Percentiles rank a stretch among this genome's conserved stretches.
Conservation (phyloP, 345 rosid species). For the Populus alba region DNA sequence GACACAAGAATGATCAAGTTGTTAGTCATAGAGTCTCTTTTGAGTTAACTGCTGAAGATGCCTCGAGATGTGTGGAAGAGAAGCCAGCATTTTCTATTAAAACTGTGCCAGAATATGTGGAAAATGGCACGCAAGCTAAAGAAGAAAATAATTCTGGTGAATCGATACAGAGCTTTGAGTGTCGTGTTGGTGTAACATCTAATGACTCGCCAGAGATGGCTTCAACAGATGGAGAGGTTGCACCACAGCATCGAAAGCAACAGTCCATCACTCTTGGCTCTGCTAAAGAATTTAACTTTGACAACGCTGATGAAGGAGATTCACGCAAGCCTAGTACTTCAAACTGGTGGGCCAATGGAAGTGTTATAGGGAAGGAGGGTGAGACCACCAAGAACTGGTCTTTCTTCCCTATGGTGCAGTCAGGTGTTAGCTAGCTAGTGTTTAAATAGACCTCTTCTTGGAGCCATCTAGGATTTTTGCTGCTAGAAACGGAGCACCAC, state of each 20-base stretch:
- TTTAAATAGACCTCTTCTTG: neutral
- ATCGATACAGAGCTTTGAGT: constrained; percentile 12
- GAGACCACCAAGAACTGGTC: constrained; percentile 59
- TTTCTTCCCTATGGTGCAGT: constrained; percentile 73
- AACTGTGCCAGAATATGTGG: constrained; percentile 20
- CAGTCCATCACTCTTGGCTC: constrained; percentile 53
- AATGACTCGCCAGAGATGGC: constrained; percentile 28
- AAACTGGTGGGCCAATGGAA: constrained; percentile 54
- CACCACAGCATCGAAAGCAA: constrained; percentile 38
- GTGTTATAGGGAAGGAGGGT: constrained; percentile 45
- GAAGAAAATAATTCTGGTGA: constrained; percentile 21
- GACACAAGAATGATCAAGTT: constrained; percentile 22
- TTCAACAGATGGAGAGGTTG: constrained; percentile 28
- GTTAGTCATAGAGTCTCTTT: constrained; percentile 52
- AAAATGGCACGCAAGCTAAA: constrained; percentile 25
- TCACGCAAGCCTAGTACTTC: constrained; percentile 31
- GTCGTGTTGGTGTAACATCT: constrained; percentile 35
- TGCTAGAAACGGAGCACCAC: constrained; percentile 5
- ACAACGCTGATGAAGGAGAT: constrained; percentile 52
- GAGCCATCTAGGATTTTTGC: constrained; percentile 11
- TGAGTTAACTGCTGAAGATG: constrained; percentile 53
- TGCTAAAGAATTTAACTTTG: constrained; percentile 66
- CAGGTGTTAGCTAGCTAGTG: constrained; percentile 53
- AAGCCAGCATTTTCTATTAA: constrained; percentile 44
- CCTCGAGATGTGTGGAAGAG: constrained; percentile 41